Percentiles rank a stretch among this genome's conserved stretches.
phyloP scores from a whole-genome alignment of 2,329 filamentous ascomycete genomes.

The Coniochaeta prunicola region DNA sequence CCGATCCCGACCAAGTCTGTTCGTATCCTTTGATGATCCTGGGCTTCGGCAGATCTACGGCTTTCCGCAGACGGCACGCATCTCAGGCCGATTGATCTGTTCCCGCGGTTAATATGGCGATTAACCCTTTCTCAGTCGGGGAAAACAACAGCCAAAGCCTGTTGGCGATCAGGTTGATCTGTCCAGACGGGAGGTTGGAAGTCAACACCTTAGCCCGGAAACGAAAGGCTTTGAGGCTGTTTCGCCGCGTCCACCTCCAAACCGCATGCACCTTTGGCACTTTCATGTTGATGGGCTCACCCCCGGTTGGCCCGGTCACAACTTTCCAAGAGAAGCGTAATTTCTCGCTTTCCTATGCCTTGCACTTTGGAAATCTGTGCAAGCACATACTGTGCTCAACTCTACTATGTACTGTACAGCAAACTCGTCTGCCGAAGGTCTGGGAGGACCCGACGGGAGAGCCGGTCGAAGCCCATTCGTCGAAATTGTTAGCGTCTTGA shows the following conservation, averaged over 20 bases:
- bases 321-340: no score
- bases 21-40: not conserved
- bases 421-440: not conserved
- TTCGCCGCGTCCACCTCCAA: not conserved
- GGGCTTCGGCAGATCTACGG: not conserved
- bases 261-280: not conserved
- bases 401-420: no score
- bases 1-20: not conserved
- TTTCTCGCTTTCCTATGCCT: no score
- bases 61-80: not conserved
- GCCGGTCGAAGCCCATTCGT: not conserved
- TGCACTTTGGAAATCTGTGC: no score
- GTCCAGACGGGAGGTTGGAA: not conserved
- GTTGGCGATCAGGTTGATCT: not conserved
- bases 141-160: not conserved
- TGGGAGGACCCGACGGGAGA: not conserved
- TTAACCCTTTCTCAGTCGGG: not conserved
- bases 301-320: not conserved
- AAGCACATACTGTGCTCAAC: no score
- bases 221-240: not conserved
- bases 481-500: not conserved
- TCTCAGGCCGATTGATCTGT: not conserved
- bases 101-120: not conserved
- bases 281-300: not conserved
- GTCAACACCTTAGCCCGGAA: not conserved